Conservation (phyloP, 441 rosid genomes). For the Mallotus repandus region DNA sequence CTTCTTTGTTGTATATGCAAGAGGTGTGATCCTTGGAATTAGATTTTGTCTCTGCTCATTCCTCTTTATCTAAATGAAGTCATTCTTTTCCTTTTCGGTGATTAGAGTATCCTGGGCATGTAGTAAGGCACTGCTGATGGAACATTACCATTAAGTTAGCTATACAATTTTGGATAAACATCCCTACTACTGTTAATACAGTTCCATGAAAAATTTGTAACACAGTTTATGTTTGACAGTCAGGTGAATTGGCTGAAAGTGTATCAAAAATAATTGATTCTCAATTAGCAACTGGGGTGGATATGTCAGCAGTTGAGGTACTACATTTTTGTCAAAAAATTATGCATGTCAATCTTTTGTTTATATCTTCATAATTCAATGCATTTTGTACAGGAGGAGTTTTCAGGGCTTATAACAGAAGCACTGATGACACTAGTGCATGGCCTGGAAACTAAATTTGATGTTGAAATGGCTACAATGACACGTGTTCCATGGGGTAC, state of each 20-base stretch:
- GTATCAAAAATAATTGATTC: conserved; percentile 90
- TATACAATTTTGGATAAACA: background rate
- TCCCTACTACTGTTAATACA: conserved; percentile 9
- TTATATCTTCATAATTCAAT: conserved; percentile 23
- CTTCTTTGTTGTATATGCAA: background rate
- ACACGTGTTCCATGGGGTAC: conserved; percentile 96
- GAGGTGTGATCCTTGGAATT: background rate
- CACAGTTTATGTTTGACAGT: conserved; percentile 46
- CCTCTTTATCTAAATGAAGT: background rate
- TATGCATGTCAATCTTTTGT: conserved; percentile 22
- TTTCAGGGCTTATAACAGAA: conserved; percentile 90
- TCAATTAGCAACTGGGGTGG: conserved; percentile 78
- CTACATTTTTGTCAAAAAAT: conserved; percentile 14
- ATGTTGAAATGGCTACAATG: conserved; percentile 96
- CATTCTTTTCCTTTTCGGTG: background rate
- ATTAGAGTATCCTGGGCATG: background rate
- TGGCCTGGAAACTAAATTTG: conserved; percentile 96
- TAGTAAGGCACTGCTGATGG: background rate
- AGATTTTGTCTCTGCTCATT: background rate
- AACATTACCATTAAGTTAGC: conserved; percentile 6
- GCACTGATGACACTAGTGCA: conserved; percentile 89
- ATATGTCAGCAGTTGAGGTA: conserved; percentile 94
- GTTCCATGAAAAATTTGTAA: conserved; percentile 14
- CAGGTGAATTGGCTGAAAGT: conserved; percentile 97
- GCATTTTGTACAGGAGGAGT: conserved; percentile 75